Percentiles rank a stretch among this genome's conserved stretches.
These are phyloP conservation scores for Davidsoniella australis DNA, from an alignment of 2,329 filamentous ascomycete genomes.

Conservation along the genomic window DNA sequence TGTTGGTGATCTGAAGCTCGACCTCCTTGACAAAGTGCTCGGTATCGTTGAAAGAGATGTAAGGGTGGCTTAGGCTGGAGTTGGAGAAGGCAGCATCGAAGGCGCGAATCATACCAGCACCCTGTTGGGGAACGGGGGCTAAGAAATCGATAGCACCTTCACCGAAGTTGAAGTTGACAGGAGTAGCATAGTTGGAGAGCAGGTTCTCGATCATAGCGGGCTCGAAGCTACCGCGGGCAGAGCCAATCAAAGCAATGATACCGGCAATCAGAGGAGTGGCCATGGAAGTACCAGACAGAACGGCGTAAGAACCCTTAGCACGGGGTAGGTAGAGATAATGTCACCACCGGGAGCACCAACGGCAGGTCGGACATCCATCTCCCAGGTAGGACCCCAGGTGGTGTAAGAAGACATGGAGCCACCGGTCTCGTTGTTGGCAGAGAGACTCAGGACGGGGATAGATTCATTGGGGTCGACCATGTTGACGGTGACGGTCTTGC, in stretches of 20 bases:
- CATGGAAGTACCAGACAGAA: conserved; percentile 44
- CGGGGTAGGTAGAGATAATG: conserved; percentile 39
- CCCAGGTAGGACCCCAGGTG: conserved; percentile 44
- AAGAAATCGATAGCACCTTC: conserved; percentile 22
- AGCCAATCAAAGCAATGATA: conserved; percentile 34
- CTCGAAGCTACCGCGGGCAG: conserved; percentile 33
- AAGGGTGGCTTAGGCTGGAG: conserved; percentile 35
- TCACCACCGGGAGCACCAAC: conserved; percentile 37
- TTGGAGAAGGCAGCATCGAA: conserved; percentile 38
- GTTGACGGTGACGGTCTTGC: conserved; percentile 26
- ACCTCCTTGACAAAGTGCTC: conserved; percentile 32
- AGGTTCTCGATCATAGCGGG: conserved; percentile 32
- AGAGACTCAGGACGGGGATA: conserved; percentile 19
- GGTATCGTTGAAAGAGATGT: conserved; percentile 47
- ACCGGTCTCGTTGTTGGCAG: conserved; percentile 26
- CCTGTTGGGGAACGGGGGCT: conserved; percentile 42
- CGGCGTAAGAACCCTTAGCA: conserved; percentile 24
- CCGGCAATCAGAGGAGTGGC: conserved; percentile 38
- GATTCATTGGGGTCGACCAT: conserved; percentile 27
- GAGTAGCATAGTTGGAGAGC: conserved; percentile 31
- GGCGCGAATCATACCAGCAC: conserved; percentile 41
- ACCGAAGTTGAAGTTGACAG: conserved; percentile 31
- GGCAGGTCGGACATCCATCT: conserved; percentile 39
- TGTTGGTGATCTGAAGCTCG: conserved; percentile 40
- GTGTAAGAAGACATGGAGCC: conserved; percentile 36